These are phyloP conservation scores for Cladosporium cucumerinum DNA, from an alignment of 2,329 filamentous ascomycete genomes.

Conservation along the genomic window DNA sequence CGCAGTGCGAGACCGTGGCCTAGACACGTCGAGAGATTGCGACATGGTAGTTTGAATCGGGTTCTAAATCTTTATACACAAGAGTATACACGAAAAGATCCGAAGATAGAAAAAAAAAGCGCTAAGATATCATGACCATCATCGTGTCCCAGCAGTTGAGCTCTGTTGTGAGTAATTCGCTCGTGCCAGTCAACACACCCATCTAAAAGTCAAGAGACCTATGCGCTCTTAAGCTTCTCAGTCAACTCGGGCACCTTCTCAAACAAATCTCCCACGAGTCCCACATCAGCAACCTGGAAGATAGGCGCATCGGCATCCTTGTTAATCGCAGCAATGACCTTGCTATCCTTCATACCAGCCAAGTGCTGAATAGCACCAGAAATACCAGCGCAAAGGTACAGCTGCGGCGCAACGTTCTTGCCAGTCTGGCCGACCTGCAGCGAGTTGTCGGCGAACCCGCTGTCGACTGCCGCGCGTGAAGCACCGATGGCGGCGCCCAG, in stretches of 20 bases:
- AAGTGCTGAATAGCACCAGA: conserved; percentile 97
- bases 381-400: conserved; percentile 94
- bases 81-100: neutral
- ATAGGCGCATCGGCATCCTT: conserved; percentile 97
- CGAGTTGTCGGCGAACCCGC: conserved; percentile 96
- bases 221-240: conserved; percentile 72
- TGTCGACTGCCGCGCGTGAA: conserved; percentile 91
- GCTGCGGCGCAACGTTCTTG: conserved; percentile 94
- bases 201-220: neutral
- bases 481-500: conserved; percentile 95
- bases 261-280: conserved; percentile 91
- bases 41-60: neutral
- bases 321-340: conserved; percentile 98
- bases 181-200: neutral
- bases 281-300: conserved; percentile 96
- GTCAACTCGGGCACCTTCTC: conserved; percentile 94
- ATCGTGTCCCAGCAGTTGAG: neutral
- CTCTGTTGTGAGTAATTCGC: neutral
- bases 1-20: no score
- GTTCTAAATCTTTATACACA: neutral
- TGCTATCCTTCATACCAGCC: conserved; percentile 99
- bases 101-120: neutral
- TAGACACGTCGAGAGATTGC: no score
- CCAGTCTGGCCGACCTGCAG: conserved; percentile 97
- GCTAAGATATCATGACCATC: conserved; percentile 13